Evolutionary conservation across 1,139 yeast species (phyloP), one percentile per base, ranked within the genome.

Genomic region (Suhomyces maxii): DNA sequence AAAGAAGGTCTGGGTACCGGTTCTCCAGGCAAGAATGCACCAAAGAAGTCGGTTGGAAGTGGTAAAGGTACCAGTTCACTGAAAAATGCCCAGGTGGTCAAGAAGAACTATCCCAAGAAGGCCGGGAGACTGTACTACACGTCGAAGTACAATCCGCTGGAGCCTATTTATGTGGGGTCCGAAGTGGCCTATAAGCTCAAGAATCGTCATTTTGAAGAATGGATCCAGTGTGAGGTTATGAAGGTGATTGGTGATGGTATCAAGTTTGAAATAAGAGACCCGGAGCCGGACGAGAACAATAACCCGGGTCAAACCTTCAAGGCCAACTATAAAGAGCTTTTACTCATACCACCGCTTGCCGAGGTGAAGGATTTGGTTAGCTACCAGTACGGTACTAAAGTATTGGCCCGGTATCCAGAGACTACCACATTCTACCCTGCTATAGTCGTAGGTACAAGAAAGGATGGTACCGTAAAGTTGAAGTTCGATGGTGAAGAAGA

Each of bases 401-500:
- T 93, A 3, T 72, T 95, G 51, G 99, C 98, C 0, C 74, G 96
- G 58, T 95, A 95, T 58, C 99, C 99, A 0, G 99, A 95, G 57
- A 95, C 99, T 0, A 95, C 99, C 0, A 91, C 98, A 0, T 95
- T 93, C 58, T 95, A 93, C 61, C 88, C 95, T 3, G 99, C 99
- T 0, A 88, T 89, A 43, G 98, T 95, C 4, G 85, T 84, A 35
- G 91, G 96, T 0, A 77, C 82, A 45, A 82, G 82, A 51, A 77
- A 88, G 53, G 93, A 86, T 56, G 90, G 95, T 0, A 79, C 76
- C 13, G 95, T 96, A 53, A 69, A 89, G 55, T 74, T 95, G 46
- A 81, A 83, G 58, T 95, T 95, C 59, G 99, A 95, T 58, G 99
- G 99, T 7, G 99, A 93, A 64, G 99, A 93, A 59, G 99, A 95